Evolutionary conservation across 2,329 filamentous ascomycete species (phyloP).

Genomic region (Eutypa lata): DNA sequence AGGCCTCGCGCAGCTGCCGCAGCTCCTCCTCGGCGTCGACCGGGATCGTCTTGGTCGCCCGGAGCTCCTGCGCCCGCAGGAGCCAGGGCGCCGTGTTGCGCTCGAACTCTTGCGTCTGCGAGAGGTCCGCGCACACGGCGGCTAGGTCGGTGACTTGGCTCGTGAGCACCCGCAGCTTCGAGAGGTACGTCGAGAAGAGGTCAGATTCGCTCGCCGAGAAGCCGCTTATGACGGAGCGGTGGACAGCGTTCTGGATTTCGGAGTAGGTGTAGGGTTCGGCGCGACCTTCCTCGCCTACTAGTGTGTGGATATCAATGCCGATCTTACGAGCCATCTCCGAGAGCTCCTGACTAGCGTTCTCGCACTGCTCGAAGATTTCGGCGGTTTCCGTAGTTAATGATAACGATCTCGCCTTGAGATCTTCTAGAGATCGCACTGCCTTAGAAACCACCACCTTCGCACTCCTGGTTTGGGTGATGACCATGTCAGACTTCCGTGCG

Average conservation of each 20-base stretch:
- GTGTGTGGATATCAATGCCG: constrained; percentile 61
- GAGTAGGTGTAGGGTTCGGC: constrained; percentile 62
- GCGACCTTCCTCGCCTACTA: constrained; percentile 71
- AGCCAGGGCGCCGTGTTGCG: constrained; percentile 76
- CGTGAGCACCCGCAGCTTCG: constrained; percentile 63
- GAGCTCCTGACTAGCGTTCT: constrained; percentile 61
- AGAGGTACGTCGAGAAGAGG: constrained; percentile 65
- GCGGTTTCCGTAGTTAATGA: constrained; percentile 67
- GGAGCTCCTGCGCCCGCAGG: constrained; percentile 75
- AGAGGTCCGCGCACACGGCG: constrained; percentile 65
- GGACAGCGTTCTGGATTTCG: constrained; percentile 65
- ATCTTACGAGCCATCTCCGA: constrained; percentile 64
- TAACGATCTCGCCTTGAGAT: constrained; percentile 72
- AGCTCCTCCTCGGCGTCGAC: constrained; percentile 85
- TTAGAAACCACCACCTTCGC: constrained; percentile 82
- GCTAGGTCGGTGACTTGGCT: constrained; percentile 67
- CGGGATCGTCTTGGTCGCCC: constrained; percentile 74
- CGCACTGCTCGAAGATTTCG: constrained; percentile 67
- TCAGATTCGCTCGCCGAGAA: constrained; percentile 61
- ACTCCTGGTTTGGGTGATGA: constrained; percentile 74
- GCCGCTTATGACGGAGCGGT: constrained; percentile 49
- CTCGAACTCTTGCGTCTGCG: constrained; percentile 77
- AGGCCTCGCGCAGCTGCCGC: constrained; percentile 72
- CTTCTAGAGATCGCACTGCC: constrained; percentile 71
- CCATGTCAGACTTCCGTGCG: constrained; percentile 64